Evolutionary conservation across 2,329 filamentous ascomycete genomes (phyloP), one percentile per base, ranked within the genome.

Genomic region (Trichoderma breve): DNA sequence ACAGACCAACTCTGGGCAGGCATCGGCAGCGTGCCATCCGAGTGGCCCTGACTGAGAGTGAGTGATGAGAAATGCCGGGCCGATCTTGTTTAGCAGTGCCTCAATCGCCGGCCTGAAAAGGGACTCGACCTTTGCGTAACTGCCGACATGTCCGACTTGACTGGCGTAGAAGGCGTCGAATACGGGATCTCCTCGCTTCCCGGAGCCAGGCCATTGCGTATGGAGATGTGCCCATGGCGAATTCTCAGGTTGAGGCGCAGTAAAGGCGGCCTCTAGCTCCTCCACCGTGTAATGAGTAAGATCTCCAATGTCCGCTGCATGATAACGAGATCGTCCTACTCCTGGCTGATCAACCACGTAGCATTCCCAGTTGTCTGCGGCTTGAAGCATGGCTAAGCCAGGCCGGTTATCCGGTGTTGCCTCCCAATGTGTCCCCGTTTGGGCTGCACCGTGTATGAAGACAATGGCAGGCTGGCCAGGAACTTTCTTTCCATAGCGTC

Each of bases 131-230:
- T 57, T 57, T 18, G 53, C 24, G 53, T 57, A 57, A 28, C 53
- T 57, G 24, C 53, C 53, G 18, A 57, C 28, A 15, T 57, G 53
- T 57, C 53, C 53, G 6, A 57, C 53, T 15, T 57, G 53, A 3
- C 53, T 57, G 24, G 53, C 53, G 24, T 83, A 86, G 72, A 82
- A 83, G 53, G 77, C 74, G 73, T 84, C 82, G 70, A 84, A 84
- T 55, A 82, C 72, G 8, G 76, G 65, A 71, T 84, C 82, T 65
- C 82, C 82, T 75, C 79, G 79, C 30, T 72, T 72, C 7, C 82
- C 83, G 14, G 76, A 76, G 14, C 82, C 82, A 21, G 82, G 82
- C 82, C 83, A 85, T 70, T 84, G 82, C 12, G 82, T 83, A 76
- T 84, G 83, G 18, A 43, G 61, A 63, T 43, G 32, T 43, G 61